A percentile compares a stretch with the other conserved stretches of the same genome.
Conservation (phyloP, 1,284 basidiomycete genomes). For the Puccinia polysora region DNA sequence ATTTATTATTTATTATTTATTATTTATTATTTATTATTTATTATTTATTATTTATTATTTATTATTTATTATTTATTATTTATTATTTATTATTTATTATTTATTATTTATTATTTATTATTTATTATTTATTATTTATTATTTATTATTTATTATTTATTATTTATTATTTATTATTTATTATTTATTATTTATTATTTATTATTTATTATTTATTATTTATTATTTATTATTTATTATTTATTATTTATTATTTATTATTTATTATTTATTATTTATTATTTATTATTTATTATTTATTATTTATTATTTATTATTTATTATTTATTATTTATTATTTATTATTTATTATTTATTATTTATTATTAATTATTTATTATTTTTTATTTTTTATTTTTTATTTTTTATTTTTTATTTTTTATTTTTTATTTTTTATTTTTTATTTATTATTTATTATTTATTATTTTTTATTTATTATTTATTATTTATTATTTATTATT, state of each 20-base stretch:
- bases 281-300: background rate
- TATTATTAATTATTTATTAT: background rate
- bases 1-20: background rate
- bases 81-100: background rate
- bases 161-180: background rate
- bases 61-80: background rate
- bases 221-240: background rate
- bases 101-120: background rate
- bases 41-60: background rate
- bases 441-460: background rate
- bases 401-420: slow-evolving; percentile 6
- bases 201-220: background rate
- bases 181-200: background rate
- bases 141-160: background rate
- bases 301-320: background rate
- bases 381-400: background rate
- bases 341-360: background rate
- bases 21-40: background rate
- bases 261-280: background rate
- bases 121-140: background rate
- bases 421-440: slow-evolving; percentile 14
- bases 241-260: background rate
- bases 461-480: slow-evolving; percentile 11
- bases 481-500: too few relatives aligned
- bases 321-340: background rate